Evolutionary conservation across 345 rosid genomes (phyloP).

Genomic region (Citrus maxima): DNA sequence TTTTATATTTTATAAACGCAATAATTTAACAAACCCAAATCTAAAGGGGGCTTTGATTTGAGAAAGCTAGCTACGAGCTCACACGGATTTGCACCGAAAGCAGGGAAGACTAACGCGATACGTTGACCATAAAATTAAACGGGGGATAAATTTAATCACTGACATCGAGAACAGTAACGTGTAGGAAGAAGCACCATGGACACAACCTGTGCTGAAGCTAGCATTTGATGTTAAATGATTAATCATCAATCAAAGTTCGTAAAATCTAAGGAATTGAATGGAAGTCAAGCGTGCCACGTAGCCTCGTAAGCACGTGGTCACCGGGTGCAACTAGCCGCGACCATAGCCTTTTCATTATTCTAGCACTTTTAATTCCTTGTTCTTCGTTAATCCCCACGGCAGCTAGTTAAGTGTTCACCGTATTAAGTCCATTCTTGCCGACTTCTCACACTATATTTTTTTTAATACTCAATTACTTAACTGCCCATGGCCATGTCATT

Average conservation of each 20-base stretch:
- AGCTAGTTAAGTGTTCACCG: conserved; percentile 7
- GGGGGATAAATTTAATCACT: not conserved
- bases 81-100: not conserved
- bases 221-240: not conserved
- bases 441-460: not conserved
- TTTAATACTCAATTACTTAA: not conserved
- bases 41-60: no score
- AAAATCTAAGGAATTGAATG: not conserved
- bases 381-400: conserved; percentile 9
- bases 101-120: not conserved
- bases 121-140: not conserved
- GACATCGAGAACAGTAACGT: not conserved
- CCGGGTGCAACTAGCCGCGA: conserved; percentile 8
- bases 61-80: not conserved
- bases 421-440: conserved; percentile 10
- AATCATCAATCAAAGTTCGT: not conserved
- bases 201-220: not conserved
- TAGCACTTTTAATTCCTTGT: not conserved
- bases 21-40: no score
- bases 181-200: not conserved
- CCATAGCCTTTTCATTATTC: not conserved
- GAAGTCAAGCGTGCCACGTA: conserved; percentile 14
- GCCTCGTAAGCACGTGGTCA: conserved; percentile 8
- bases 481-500: not conserved
- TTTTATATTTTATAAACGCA: no score